Base-by-base conservation (phyloP, 352 stramenopile genomes). In the Aphanomyces euteiches region DNA sequence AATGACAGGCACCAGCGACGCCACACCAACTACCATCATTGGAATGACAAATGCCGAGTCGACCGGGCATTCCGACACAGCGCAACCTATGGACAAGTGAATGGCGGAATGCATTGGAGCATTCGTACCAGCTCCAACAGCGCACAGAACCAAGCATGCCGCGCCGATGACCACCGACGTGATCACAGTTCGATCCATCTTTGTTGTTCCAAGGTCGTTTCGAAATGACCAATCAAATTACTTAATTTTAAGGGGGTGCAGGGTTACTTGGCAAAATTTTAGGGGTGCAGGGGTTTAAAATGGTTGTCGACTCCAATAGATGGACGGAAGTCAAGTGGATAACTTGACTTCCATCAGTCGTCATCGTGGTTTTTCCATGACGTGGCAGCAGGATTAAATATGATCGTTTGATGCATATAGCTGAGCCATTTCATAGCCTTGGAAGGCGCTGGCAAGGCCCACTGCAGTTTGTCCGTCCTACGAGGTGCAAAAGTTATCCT, bases 341-440 rank as follows among this genome's bases (percentile, higher is more conserved):
- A n/a, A n/a, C n/a, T n/a, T 50, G 1, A 50, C 10, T n/a, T 12
- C 17, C 43, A 50, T n/a, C 10, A n/a, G 10, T 12, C 17, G 43
- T 50, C 43, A n/a, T n/a, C 17, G 43, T 50, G 17, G 43, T 50
- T 50, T n/a, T 50, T 12, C 17, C 43, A n/a, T 50, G 43, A 50
- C 43, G 17, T 50, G 10, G 43, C 17, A 12, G 10, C 43, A 50
- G 10, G 10, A 50, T 50, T n/a, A 12, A 2, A n/a, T 12, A n/a
- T n/a, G 17, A 2, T 50, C 43, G 10, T n/a, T n/a, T n/a, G 43
- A 50, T n/a, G 54, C 13, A 40, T 43, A 61, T 10, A 61, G 21
- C 34, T 61, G 54, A 15, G 17, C 54, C 54, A 61, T 61, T 13
- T 61, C 54, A 37, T 61, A 61, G 54, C 54, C 43, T 28, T 61